phyloP scores from a whole-genome alignment of 305 asterid genomes.

The Fraxinus albicans region DNA sequence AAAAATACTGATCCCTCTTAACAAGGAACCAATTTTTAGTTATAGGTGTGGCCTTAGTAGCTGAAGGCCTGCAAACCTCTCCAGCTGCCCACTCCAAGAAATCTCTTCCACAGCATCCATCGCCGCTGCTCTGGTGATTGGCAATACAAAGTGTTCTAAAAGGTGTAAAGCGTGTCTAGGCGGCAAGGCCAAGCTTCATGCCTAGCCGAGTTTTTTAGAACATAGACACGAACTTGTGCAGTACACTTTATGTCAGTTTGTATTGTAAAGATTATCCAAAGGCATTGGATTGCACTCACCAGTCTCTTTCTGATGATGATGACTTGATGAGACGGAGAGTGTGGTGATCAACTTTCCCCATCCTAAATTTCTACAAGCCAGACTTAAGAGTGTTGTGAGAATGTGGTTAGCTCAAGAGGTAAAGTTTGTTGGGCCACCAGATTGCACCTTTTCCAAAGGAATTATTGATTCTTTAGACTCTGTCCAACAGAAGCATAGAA shows the following conservation, averaged over 20 bases:
- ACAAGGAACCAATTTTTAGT: not conserved
- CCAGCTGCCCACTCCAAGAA: not conserved
- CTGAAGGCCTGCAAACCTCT: not conserved
- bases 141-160: not conserved
- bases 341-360: not conserved
- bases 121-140: not conserved
- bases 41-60: not conserved
- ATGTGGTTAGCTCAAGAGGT: not conserved
- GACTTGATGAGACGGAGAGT: not conserved
- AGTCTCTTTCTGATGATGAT: not conserved
- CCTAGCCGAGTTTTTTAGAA: not conserved
- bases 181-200: not conserved
- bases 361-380: not conserved
- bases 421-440: not conserved
- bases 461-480: not conserved
- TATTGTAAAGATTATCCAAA: not conserved
- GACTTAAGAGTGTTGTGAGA: not conserved
- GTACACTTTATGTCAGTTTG: not conserved
- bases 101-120: not conserved
- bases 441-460: not conserved
- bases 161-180: not conserved
- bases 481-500: not conserved
- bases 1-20: not conserved
- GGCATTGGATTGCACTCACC: not conserved
- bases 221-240: not conserved